These are phyloP conservation scores for Ceratocystis diversiconidia DNA, from an alignment of 2,329 filamentous ascomycete genomes.

Conservation along the genomic window DNA sequence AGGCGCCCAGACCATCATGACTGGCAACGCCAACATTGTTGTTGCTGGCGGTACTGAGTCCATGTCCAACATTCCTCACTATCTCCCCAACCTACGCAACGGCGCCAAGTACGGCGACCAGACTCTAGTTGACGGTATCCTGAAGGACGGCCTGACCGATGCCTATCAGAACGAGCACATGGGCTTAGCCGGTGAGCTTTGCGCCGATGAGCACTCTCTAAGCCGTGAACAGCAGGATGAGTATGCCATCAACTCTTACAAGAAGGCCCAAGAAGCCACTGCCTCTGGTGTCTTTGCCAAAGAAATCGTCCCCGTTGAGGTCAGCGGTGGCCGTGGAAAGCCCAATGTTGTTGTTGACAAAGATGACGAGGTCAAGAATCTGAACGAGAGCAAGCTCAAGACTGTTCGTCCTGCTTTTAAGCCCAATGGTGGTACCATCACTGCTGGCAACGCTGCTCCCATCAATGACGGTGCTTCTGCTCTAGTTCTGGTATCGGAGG, in stretches of 20 bases:
- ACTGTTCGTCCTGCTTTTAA: conserved; percentile 74
- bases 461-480: conserved; percentile 91
- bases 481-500: conserved; percentile 84
- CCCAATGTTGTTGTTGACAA: conserved; percentile 63
- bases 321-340: conserved; percentile 82
- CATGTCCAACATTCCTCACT: conserved; percentile 97
- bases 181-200: conserved; percentile 87
- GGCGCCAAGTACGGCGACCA: conserved; percentile 93
- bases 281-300: conserved; percentile 65
- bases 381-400: conserved; percentile 70
- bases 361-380: conserved; percentile 94
- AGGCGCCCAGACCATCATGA: conserved; percentile 93
- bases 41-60: conserved; percentile 92
- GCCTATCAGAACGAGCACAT: conserved; percentile 95
- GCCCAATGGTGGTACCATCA: conserved; percentile 72
- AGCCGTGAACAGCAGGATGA: conserved; percentile 79
- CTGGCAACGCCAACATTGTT: conserved; percentile 81
- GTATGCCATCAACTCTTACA: conserved; percentile 89
- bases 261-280: conserved; percentile 78
- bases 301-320: conserved; percentile 82
- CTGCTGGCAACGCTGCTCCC: conserved; percentile 89
- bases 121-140: conserved; percentile 73
- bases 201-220: conserved; percentile 69
- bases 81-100: conserved; percentile 71
- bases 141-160: conserved; percentile 90